Evolutionary conservation across 2,329 filamentous ascomycete genomes (phyloP).

Genomic region (Ophiostoma triangulosporum): DNA sequence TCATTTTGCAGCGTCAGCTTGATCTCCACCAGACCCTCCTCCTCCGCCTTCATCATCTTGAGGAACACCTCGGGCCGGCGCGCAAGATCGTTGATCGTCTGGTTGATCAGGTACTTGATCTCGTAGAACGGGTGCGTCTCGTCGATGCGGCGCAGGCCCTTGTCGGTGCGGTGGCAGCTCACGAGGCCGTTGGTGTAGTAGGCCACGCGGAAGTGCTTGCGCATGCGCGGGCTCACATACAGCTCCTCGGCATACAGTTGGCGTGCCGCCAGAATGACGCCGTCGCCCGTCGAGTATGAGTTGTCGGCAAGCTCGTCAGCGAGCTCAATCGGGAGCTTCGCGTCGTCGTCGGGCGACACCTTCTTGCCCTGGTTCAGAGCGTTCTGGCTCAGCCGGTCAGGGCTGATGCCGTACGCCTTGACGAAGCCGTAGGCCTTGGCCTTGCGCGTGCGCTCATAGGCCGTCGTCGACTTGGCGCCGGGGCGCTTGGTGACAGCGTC

Average conservation of each 20-base stretch:
- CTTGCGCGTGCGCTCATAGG: constrained; percentile 74
- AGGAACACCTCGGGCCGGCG: constrained; percentile 79
- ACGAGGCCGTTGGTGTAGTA: constrained; percentile 77
- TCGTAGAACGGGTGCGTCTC: constrained; percentile 95
- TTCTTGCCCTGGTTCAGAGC: constrained; percentile 65
- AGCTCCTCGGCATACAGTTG: constrained; percentile 87
- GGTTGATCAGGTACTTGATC: constrained; percentile 89
- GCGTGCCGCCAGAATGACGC: constrained; percentile 67
- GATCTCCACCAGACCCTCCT: constrained; percentile 83
- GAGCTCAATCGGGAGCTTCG: constrained; percentile 68
- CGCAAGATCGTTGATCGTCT: constrained; percentile 70
- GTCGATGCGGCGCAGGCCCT: constrained; percentile 84
- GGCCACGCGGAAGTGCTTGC: constrained; percentile 68
- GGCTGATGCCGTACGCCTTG: constrained; percentile 76
- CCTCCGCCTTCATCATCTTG: constrained; percentile 94
- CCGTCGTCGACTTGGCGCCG: constrained; percentile 58
- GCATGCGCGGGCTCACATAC: constrained; percentile 73
- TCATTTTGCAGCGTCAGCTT: constrained; percentile 64
- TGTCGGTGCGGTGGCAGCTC: constrained; percentile 83
- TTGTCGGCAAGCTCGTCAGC: constrained; percentile 65
- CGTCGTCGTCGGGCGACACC: constrained; percentile 72
- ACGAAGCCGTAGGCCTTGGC: constrained; percentile 72
- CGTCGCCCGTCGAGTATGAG: constrained; percentile 61
- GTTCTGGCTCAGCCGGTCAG: constrained; percentile 81
- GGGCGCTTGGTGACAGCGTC: constrained; percentile 54